phyloP scores from a whole-genome alignment of 2,329 filamentous ascomycete species.

The Fusarium pseudoanthophilum region DNA sequence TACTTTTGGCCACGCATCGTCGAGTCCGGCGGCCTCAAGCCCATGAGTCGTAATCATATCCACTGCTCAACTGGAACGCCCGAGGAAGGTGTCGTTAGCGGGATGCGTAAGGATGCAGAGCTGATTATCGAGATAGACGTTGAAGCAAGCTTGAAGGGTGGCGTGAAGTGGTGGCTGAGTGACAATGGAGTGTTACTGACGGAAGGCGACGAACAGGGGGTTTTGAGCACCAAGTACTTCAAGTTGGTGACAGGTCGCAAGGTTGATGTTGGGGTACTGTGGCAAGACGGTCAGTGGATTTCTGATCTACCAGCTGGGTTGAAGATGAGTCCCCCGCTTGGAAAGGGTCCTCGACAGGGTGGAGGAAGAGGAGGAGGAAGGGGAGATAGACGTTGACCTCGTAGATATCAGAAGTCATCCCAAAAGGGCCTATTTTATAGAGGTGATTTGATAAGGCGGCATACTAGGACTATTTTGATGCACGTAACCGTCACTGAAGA shows the following conservation, averaged over 20 bases:
- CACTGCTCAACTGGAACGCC: slow-evolving; percentile 86
- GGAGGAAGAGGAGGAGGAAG: slow-evolving; percentile 52
- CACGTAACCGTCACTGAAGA: not conserved
- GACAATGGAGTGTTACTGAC: slow-evolving; percentile 81
- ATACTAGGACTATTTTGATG: not conserved
- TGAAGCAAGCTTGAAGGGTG: slow-evolving; percentile 69
- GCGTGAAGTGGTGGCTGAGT: slow-evolving; percentile 79
- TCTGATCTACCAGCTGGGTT: slow-evolving; percentile 73
- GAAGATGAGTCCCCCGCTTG: slow-evolving; percentile 58
- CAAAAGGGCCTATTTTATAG: not conserved
- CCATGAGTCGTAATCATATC: slow-evolving; percentile 88
- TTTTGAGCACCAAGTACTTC: slow-evolving; percentile 76
- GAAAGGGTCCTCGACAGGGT: slow-evolving; percentile 59
- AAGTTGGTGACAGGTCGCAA: slow-evolving; percentile 73
- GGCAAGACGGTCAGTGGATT: slow-evolving; percentile 74
- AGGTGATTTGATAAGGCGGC: not conserved
- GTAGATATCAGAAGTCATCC: slow-evolving; percentile 4
- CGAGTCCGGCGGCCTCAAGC: slow-evolving; percentile 77
- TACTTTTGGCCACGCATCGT: slow-evolving; percentile 81
- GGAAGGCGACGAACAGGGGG: slow-evolving; percentile 66
- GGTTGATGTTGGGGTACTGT: slow-evolving; percentile 71
- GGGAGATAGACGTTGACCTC: slow-evolving; percentile 28
- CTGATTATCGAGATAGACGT: slow-evolving; percentile 83
- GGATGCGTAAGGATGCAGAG: slow-evolving; percentile 83
- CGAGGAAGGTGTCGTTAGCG: slow-evolving; percentile 72